A percentile compares a stretch with the other conserved stretches of the same genome.
phyloP scores from a whole-genome alignment of 139 green algal species.

The Chlamydomonas sphaeroides region DNA sequence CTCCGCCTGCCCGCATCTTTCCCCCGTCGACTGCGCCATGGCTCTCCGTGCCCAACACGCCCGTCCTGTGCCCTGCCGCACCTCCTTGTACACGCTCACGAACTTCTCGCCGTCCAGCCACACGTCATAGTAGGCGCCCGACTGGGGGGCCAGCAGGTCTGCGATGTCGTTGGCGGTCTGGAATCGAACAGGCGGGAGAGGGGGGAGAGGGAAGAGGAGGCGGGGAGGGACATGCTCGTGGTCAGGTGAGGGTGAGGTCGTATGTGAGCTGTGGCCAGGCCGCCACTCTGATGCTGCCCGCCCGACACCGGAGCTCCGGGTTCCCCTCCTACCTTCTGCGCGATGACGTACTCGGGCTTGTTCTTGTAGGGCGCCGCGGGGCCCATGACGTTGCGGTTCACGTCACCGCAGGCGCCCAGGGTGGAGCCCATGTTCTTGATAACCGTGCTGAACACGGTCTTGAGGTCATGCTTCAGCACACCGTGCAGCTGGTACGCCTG shows the following conservation, averaged over 20 bases:
- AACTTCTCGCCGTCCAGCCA: slow-evolving; percentile 99
- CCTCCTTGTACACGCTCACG: slow-evolving; percentile 87
- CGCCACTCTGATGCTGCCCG: too few relatives aligned
- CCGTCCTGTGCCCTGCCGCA: slow-evolving; percentile 38
- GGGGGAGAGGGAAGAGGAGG: too few relatives aligned
- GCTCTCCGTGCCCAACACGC: not conserved
- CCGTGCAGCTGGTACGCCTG: slow-evolving; percentile 99
- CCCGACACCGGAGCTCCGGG: too few relatives aligned
- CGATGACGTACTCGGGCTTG: slow-evolving; percentile 88
- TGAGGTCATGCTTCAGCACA: slow-evolving; percentile 98
- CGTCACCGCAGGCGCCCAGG: slow-evolving; percentile 95
- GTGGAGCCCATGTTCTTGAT: slow-evolving; percentile 99
- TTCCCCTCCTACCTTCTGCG: slow-evolving; percentile 67
- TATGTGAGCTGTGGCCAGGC: too few relatives aligned
- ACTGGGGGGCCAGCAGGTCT: slow-evolving; percentile 88
- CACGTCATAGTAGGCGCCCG: slow-evolving; percentile 98
- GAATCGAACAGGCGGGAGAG: too few relatives aligned
- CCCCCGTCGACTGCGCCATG: not conserved
- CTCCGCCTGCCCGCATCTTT: too few relatives aligned
- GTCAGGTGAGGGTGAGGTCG: too few relatives aligned
- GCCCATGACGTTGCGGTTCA: slow-evolving; percentile 97
- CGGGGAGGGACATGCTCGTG: too few relatives aligned
- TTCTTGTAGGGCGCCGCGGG: slow-evolving; percentile 83
- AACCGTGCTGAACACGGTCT: slow-evolving; percentile 96
- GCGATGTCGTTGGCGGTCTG: slow-evolving; percentile 79